A percentile compares a stretch with the other conserved stretches of the same genome.
Conservation (phyloP, 139 green algal genomes). For the Nannochloris sp. region DNA sequence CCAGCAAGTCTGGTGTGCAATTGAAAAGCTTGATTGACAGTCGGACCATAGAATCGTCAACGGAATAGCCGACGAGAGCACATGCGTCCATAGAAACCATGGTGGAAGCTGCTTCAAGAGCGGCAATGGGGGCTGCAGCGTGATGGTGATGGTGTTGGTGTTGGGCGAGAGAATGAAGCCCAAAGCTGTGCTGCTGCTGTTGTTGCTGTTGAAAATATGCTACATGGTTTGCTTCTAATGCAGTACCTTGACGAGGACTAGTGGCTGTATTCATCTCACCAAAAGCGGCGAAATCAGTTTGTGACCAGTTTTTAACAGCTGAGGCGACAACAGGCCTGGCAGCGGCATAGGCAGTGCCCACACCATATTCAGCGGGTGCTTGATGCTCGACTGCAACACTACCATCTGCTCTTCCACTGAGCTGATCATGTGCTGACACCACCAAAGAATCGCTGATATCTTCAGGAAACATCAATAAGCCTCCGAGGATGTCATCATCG, state of each 20-base stretch:
- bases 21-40: slow-evolving; percentile 4
- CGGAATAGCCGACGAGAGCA: slow-evolving; percentile 1
- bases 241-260: too few species aligned
- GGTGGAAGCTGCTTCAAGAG: neutral
- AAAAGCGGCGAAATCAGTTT: too few species aligned
- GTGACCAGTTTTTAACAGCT: too few species aligned
- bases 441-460: neutral
- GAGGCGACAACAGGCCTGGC: too few species aligned
- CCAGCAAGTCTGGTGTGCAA: slow-evolving; percentile 6
- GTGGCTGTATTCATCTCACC: too few species aligned
- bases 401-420: too few species aligned
- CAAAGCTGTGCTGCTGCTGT: neutral
- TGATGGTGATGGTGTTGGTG: neutral
- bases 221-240: neutral
- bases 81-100: neutral
- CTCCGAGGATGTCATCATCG: neutral
- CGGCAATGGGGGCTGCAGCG: neutral
- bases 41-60: neutral
- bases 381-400: too few species aligned
- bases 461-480: neutral
- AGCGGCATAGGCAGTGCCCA: too few species aligned
- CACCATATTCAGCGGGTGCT: too few species aligned
- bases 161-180: neutral
- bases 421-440: too few species aligned
- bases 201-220: neutral